Base-by-base conservation (phyloP, 1,284 basidiomycete genomes). In the Pterula multifida region DNA sequence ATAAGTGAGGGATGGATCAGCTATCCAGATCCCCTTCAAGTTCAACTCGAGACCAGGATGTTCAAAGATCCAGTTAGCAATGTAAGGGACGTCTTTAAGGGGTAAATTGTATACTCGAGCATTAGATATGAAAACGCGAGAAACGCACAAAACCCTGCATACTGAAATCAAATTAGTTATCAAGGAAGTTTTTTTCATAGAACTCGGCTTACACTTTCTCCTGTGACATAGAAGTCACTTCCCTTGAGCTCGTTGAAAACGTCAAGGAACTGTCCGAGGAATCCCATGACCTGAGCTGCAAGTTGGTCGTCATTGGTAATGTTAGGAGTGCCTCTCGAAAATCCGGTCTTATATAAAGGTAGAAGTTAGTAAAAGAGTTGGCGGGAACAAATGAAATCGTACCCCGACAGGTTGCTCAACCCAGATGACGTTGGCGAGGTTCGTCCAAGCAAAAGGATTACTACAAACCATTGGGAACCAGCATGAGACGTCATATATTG, bases 361-460 rank as follows among this genome's bases (percentile, higher is more conserved):
- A 32, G 28, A 6, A 6, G 28, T n/a, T n/a, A n/a, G n/a, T n/a
- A n/a, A n/a, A n/a, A n/a, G n/a, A n/a, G n/a, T n/a, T n/a, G n/a
- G n/a, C n/a, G n/a, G n/a, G n/a, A n/a, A n/a, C n/a, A n/a, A n/a
- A n/a, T n/a, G n/a, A 15, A 32, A 32, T 6, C 28, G 6, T 15
- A 32, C 28, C 3, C 85, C 84, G 24, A 90, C 79, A 0, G 90
- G 90, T 57, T 92, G 90, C 58, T 93, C 88, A 3, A 91, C 75
- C 72, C 76, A 91, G 13, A 90, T 65, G n/a, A 90, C 67, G 53
- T 80, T 85, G 1, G 82, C 84, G 25, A 90, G 66, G 58, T 90
- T 90, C 0, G 84, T 86, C 87, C 86, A 91, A 58, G 83, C 83
- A 60, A 76, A 78, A 54, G 81, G 73, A 55, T 90, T 92, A 32